Conservation (phyloP, 2,329 filamentous ascomycete genomes). For the Paraconiothyrium brasiliense region DNA sequence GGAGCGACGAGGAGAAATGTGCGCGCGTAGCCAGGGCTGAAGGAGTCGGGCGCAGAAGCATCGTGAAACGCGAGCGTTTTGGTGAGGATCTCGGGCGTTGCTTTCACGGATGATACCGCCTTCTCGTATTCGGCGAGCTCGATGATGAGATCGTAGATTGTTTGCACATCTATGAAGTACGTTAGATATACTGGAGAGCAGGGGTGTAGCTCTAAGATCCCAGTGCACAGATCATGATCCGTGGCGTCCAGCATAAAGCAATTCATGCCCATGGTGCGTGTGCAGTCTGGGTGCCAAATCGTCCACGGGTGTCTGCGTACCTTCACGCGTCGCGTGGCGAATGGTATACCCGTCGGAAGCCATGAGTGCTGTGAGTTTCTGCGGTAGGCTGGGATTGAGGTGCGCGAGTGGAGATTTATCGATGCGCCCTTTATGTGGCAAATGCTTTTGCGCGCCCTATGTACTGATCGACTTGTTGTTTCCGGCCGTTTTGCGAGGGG, state of each 20-base stretch:
- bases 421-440: background rate
- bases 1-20: slow-evolving; percentile 71
- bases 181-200: slow-evolving; percentile 9
- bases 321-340: slow-evolving; percentile 68
- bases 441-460: slow-evolving; percentile 10
- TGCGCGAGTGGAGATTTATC: background rate
- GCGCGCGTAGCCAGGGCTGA: slow-evolving; percentile 73
- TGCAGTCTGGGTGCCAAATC: background rate
- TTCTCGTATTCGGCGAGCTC: slow-evolving; percentile 91
- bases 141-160: slow-evolving; percentile 82
- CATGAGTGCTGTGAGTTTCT: slow-evolving; percentile 28
- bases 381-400: background rate
- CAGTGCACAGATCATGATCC: background rate
- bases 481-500: slow-evolving; percentile 9
- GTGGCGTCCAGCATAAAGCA: background rate
- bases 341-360: slow-evolving; percentile 52
- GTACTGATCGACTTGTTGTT: slow-evolving; percentile 5
- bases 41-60: slow-evolving; percentile 35
- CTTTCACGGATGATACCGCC: slow-evolving; percentile 75
- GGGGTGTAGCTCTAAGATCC: background rate
- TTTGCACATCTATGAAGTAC: slow-evolving; percentile 72
- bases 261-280: background rate
- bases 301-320: slow-evolving; percentile 46
- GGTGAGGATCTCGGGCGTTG: slow-evolving; percentile 77
- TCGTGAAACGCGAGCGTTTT: slow-evolving; percentile 81